phyloP scores from a whole-genome alignment of 139 green algal genomes.

The Coelastrella sp. region DNA sequence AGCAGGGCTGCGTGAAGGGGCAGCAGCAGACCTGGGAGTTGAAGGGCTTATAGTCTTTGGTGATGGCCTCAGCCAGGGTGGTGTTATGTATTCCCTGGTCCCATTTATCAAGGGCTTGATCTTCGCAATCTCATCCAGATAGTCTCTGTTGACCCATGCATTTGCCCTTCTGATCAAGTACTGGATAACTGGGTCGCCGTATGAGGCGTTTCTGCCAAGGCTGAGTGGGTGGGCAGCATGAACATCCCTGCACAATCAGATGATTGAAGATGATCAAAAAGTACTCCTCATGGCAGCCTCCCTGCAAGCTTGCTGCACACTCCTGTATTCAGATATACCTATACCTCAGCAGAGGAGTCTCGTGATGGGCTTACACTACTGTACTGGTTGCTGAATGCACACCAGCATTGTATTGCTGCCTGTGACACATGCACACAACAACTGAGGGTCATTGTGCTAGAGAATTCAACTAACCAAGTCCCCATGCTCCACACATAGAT shows the following conservation, averaged over 20 bases:
- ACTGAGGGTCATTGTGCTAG: background rate
- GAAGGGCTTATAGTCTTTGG: too few relatives aligned
- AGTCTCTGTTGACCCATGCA: constrained; percentile 3
- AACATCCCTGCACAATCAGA: constrained; percentile 16
- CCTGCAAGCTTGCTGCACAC: background rate
- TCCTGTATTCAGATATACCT: background rate
- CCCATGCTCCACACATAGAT: constrained; percentile 2
- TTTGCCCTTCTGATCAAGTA: constrained; percentile 9
- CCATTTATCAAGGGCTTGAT: background rate
- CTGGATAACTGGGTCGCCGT: background rate
- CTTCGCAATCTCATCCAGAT: background rate
- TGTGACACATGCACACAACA: too few relatives aligned
- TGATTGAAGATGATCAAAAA: background rate
- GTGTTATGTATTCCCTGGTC: background rate
- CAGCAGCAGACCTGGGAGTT: too few relatives aligned
- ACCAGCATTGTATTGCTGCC: too few relatives aligned
- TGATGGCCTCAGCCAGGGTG: background rate
- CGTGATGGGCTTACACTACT: background rate
- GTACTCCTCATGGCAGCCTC: background rate
- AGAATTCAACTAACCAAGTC: background rate
- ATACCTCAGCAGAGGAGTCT: background rate
- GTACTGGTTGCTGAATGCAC: background rate
- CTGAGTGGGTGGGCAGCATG: constrained; percentile 11
- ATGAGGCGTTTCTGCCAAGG: background rate
- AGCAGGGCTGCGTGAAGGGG: too few relatives aligned